Percentiles rank a stretch among this genome's conserved stretches.
These are phyloP conservation scores for Rhodotorula sphaerocarpa DNA, from an alignment of 768 basidiomycete genomes.

Conservation along the genomic window DNA sequence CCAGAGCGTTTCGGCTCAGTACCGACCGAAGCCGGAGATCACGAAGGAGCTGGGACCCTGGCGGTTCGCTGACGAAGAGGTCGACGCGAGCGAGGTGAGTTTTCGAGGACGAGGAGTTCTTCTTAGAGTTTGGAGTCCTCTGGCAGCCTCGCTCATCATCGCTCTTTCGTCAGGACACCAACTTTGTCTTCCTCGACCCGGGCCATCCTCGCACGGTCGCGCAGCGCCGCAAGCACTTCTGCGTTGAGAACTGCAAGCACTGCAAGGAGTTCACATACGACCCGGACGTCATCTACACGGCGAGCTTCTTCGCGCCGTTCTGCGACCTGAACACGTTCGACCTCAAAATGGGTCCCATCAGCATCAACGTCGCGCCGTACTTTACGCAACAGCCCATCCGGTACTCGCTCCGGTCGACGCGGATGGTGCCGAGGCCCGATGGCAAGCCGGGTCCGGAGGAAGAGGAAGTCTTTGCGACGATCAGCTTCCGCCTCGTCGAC, in stretches of 20 bases:
- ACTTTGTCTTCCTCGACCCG: slow-evolving; percentile 37
- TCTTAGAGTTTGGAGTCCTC: too few relatives aligned
- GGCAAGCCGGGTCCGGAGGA: slow-evolving; percentile 19
- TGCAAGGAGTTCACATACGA: slow-evolving; percentile 33
- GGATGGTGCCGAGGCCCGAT: slow-evolving; percentile 16
- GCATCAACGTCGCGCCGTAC: slow-evolving; percentile 29
- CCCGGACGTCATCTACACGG: slow-evolving; percentile 28
- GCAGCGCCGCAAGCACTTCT: slow-evolving; percentile 37
- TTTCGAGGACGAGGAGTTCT: too few relatives aligned
- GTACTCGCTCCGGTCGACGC: slow-evolving; percentile 38
- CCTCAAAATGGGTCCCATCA: slow-evolving; percentile 31
- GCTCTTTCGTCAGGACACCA: slow-evolving; percentile 20
- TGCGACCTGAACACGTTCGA: slow-evolving; percentile 21
- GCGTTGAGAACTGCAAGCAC: slow-evolving; percentile 11
- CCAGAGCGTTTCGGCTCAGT: not conserved
- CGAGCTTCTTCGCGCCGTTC: slow-evolving; percentile 29
- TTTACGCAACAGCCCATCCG: slow-evolving; percentile 38
- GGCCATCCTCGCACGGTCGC: slow-evolving; percentile 21
- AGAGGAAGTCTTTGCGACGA: slow-evolving; percentile 38
- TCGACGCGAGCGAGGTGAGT: slow-evolving; percentile 18
- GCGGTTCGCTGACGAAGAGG: slow-evolving; percentile 19
- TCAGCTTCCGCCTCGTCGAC: slow-evolving; percentile 37
- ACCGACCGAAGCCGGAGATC: not conserved
- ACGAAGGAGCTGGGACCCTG: slow-evolving; percentile 12
- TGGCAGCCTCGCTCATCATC: too few relatives aligned